Percentiles rank a stretch among this genome's conserved stretches.
phyloP scores from a whole-genome alignment of 441 rosid genomes.

The Cnidoscolus chayamansa region DNA sequence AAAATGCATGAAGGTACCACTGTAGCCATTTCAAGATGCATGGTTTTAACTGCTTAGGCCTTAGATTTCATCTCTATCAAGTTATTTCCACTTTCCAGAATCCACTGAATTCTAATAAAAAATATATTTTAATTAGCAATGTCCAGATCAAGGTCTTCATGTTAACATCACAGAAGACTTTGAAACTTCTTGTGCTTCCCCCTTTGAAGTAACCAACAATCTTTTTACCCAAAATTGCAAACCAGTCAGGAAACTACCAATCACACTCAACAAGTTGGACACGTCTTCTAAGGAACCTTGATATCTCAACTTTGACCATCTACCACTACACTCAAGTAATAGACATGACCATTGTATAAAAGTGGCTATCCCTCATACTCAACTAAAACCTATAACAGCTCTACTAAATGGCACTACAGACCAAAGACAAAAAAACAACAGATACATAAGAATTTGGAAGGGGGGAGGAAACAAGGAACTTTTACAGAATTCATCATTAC shows the following conservation, averaged over 20 bases:
- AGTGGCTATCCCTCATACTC: background rate
- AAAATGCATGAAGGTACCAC: background rate
- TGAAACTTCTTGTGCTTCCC: background rate
- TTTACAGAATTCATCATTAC: too few relatives aligned
- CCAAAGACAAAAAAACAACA: too few relatives aligned
- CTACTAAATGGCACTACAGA: background rate
- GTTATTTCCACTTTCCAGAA: background rate
- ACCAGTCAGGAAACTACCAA: too few relatives aligned
- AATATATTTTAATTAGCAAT: background rate
- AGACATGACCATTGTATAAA: background rate
- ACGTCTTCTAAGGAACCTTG: background rate
- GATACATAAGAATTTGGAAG: background rate
- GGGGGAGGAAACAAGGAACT: background rate
- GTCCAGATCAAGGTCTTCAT: background rate
- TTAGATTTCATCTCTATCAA: too few relatives aligned
- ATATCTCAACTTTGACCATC: slow-evolving; percentile 1
- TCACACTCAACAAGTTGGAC: too few relatives aligned
- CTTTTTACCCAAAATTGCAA: background rate
- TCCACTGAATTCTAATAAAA: background rate
- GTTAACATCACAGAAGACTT: background rate
- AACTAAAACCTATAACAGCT: background rate
- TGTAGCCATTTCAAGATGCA: background rate
- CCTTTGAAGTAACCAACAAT: background rate
- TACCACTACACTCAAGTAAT: background rate
- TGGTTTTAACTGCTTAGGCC: background rate